Conservation (phyloP, 139 green algal genomes). For the Diplosphaera chodatii region DNA sequence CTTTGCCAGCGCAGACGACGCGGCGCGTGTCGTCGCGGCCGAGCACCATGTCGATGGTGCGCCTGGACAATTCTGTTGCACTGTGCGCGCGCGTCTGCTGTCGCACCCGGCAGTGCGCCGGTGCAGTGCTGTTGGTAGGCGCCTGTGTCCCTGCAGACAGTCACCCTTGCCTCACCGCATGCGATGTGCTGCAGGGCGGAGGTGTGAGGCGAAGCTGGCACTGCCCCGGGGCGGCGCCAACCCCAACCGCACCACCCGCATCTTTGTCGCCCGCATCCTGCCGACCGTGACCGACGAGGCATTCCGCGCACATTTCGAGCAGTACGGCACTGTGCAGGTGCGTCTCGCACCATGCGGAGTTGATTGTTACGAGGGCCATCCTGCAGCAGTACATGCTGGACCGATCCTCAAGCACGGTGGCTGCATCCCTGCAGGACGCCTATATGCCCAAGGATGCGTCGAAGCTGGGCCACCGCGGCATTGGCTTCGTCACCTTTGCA, state of each 20-base stretch:
- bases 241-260: slow-evolving; percentile 47
- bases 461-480: slow-evolving; percentile 73
- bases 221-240: slow-evolving; percentile 30
- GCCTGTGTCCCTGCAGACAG: too few species aligned
- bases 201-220: slow-evolving; percentile 72
- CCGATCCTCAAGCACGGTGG: too few species aligned
- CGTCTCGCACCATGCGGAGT: too few species aligned
- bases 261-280: slow-evolving; percentile 86
- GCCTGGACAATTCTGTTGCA: background rate
- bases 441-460: slow-evolving; percentile 84
- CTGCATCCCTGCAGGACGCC: slow-evolving; percentile 39
- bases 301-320: slow-evolving; percentile 82
- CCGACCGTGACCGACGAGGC: slow-evolving; percentile 61
- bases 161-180: too few species aligned
- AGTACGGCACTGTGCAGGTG: slow-evolving; percentile 64
- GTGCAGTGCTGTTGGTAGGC: too few species aligned
- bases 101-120: too few species aligned
- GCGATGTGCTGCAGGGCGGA: slow-evolving; percentile 31
- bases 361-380: too few species aligned
- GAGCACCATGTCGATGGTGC: slow-evolving; percentile 39
- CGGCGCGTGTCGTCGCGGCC: slow-evolving; percentile 26
- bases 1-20: slow-evolving; percentile 39
- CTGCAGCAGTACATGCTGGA: too few species aligned
- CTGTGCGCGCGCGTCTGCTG: too few species aligned
- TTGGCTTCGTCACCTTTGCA: slow-evolving; percentile 84